Evolutionary conservation across 2,329 filamentous ascomycete genomes (phyloP), one percentile per base, ranked within the genome.

Genomic region (Colletotrichum caudatum): DNA sequence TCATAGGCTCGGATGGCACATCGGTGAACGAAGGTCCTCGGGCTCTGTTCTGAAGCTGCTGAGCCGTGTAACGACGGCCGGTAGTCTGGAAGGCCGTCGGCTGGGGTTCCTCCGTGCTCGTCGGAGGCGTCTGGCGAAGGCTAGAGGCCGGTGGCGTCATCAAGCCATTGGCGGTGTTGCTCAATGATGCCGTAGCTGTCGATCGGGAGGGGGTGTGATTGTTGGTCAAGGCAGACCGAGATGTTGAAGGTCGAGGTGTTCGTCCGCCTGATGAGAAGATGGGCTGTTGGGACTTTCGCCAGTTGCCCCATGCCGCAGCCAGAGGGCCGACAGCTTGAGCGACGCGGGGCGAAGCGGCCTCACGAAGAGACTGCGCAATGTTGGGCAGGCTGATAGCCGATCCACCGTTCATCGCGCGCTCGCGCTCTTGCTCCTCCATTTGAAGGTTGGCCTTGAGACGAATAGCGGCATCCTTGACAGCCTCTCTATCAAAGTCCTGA

Each of bases 391-490:
- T 89, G 72, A 91, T 86, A 37, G 89, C 85, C 9, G 90, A 92
- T 18, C 89, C 89, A 59, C 91, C 91, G 65, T 92, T 91, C 82
- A 93, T 88, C 0, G 94, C 91, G 71, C 96, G 89, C 81, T 98
- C 95, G 63, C 94, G 93, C 82, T 98, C 95, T 80, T 97, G 94
- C 79, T 97, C 93, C 81, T 99, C 95, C 96, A 99, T 99, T 80
- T 98, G 94, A 46, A 99, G 86, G 78, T 97, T 98, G 18, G 96
- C 94, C 79, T 94, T 94, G 72, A 99, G 91, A 64, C 96, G 92
- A 76, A 98, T 98, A 46, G 94, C 93, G 7, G 95, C 94, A 79
- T 98, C 95, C 76, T 93, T 93, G 74, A 98, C 93, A 7, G 89
- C 88, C 73, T 94, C 90, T 69, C 90, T 89, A 80, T 98, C 92